Evolutionary conservation across 2,329 filamentous ascomycete species (phyloP), one percentile per base, ranked within the genome.

Genomic region (Pezicula rhizophila): DNA sequence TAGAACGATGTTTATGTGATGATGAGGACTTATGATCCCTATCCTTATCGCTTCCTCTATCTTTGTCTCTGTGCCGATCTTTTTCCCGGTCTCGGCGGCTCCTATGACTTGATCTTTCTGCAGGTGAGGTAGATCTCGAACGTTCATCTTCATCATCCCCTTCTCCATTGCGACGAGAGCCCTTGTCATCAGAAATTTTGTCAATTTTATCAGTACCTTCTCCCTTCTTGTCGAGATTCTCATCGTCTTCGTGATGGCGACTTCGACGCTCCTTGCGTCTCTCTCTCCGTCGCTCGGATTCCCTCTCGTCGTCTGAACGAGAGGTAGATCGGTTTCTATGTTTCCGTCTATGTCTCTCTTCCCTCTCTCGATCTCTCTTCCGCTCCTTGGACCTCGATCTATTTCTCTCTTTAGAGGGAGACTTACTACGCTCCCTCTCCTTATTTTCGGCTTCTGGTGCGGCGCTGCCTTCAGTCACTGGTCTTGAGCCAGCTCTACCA

Each of bases 61-160:
- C 68, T 34, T 72, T 66, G 12, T 73, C 70, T 46, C 40, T 42
- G n/a, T 42, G 25, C 23, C 70, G 64, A 42, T 78, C 74, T 26
- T 65, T 65, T n/a, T 79, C 75, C 49, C 73, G 73, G 38, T 85
- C 80, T 54, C 75, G 76, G 45, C 78, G 82, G 56, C 80, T 82
- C 52, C 80, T 79, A 57, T 82, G 79, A 43, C 75, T 73, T 6
- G 78, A 76, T 47, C 75, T 68, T 54, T 76, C 74, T 11, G 80
- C 78, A 1, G 77, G 78, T 2, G 87, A 89, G 5, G 75, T 74
- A 5, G 85, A 88, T 49, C 84, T 76, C 0, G 83, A 82, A 45
- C 77, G 76, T 42, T 81, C 76, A 11, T 71, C 69, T 56, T 73
- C 60, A 54, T 72, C 71, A 42, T 73, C 68, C 55, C 66, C 66